A percentile compares a stretch with the other conserved stretches of the same genome.
phyloP scores from a whole-genome alignment of 192 early-diverging fungal genomes.

The Umbelopsis ramanniana region DNA sequence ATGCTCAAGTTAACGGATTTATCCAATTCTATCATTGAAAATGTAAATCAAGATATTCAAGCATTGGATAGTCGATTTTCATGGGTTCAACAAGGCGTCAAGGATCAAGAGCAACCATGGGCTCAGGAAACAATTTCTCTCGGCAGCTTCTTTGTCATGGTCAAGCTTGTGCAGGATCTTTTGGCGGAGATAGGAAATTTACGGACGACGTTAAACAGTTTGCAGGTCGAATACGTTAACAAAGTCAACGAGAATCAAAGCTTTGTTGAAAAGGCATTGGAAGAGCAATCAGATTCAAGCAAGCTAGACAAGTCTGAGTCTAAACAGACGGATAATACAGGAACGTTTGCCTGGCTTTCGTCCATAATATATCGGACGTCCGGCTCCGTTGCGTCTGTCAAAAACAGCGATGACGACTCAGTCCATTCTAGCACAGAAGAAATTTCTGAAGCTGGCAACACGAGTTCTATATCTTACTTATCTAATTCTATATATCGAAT shows the following conservation, averaged over 20 bases:
- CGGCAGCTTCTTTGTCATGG: conserved; percentile 47
- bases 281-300: background rate
- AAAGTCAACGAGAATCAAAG: conserved; percentile 58
- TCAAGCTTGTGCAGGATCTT: conserved; percentile 48
- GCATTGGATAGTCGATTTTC: conserved; percentile 48
- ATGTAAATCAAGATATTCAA: conserved; percentile 54
- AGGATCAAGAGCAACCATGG: conserved; percentile 26
- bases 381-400: background rate
- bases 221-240: conserved; percentile 62
- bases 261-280: conserved; percentile 50
- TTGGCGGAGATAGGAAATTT: conserved; percentile 55
- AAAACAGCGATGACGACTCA: conserved; percentile 1
- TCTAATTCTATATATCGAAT: conserved; percentile 14
- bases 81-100: conserved; percentile 49
- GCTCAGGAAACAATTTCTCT: background rate
- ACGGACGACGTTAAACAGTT: conserved; percentile 59
- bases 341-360: conserved; percentile 3
- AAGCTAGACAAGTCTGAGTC: background rate
- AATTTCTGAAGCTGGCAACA: background rate
- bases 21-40: conserved; percentile 65
- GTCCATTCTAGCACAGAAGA: background rate
- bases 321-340: background rate
- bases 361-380: background rate
- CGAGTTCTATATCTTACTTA: conserved; percentile 8
- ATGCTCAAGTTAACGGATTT: conserved; percentile 58